phyloP scores from a whole-genome alignment of 2,329 filamentous ascomycete species.

The Magnaporthales sp. region DNA sequence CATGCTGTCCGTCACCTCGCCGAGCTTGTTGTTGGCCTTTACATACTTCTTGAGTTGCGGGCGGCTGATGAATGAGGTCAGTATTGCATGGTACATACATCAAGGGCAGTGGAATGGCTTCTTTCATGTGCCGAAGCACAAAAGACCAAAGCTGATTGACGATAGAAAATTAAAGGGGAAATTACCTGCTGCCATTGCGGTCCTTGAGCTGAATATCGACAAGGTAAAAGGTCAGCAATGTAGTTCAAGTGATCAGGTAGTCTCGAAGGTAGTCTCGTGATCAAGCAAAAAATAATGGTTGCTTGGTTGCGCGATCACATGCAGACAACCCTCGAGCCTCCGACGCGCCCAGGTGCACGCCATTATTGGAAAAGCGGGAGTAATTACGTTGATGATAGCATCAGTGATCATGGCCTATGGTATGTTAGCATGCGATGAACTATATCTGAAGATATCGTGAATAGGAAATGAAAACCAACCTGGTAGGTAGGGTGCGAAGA shows the following conservation, averaged over 20 bases:
- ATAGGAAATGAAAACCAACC: slow-evolving; percentile 29
- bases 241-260: background rate
- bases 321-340: too few relatives aligned
- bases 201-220: slow-evolving; percentile 45
- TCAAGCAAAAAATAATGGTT: background rate
- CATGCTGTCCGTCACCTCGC: slow-evolving; percentile 37
- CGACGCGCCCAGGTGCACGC: slow-evolving; percentile 24
- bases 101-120: too few relatives aligned
- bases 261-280: background rate
- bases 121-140: too few relatives aligned
- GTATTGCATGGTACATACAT: slow-evolving; percentile 14
- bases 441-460: slow-evolving; percentile 11
- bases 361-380: slow-evolving; percentile 20
- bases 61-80: slow-evolving; percentile 32
- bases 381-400: slow-evolving; percentile 51
- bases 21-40: slow-evolving; percentile 43
- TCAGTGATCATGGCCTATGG: slow-evolving; percentile 54
- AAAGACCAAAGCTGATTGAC: too few relatives aligned
- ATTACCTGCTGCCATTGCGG: slow-evolving; percentile 48
- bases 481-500: slow-evolving; percentile 48
- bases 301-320: background rate
- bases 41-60: slow-evolving; percentile 55
- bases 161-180: slow-evolving; percentile 4
- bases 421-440: slow-evolving; percentile 23
- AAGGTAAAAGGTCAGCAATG: slow-evolving; percentile 29